These are phyloP conservation scores for Epichloe sp. DNA, from an alignment of 2,329 filamentous ascomycete genomes.

Conservation along the genomic window DNA sequence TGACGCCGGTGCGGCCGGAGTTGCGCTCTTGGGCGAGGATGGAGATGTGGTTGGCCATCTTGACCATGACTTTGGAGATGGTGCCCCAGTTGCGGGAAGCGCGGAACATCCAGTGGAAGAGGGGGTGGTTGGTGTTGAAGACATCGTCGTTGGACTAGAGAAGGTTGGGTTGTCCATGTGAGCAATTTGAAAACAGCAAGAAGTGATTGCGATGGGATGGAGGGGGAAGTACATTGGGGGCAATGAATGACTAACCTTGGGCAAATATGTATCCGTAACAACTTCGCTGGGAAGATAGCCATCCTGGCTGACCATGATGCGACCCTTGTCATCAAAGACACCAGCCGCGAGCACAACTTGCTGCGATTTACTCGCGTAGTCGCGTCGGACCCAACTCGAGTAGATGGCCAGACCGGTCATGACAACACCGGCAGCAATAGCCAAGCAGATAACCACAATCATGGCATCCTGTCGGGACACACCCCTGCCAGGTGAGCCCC, in stretches of 20 bases:
- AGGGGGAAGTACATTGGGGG: background rate
- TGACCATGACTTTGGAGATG: slow-evolving; percentile 52
- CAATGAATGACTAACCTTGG: slow-evolving; percentile 32
- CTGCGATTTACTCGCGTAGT: slow-evolving; percentile 45
- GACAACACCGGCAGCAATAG: slow-evolving; percentile 46
- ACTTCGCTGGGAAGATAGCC: slow-evolving; percentile 59
- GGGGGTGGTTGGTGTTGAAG: slow-evolving; percentile 63
- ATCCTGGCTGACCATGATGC: slow-evolving; percentile 55
- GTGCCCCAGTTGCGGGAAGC: slow-evolving; percentile 66
- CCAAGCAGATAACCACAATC: slow-evolving; percentile 59
- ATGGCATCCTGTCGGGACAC: slow-evolving; percentile 8
- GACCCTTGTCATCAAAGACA: slow-evolving; percentile 53
- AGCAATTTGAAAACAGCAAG: too few relatives aligned
- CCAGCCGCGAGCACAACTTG: slow-evolving; percentile 47
- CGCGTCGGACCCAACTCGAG: slow-evolving; percentile 29
- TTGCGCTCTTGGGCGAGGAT: slow-evolving; percentile 31
- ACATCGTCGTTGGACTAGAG: slow-evolving; percentile 36
- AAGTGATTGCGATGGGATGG: too few relatives aligned
- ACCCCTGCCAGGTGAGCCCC: slow-evolving; percentile 18
- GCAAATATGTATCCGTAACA: slow-evolving; percentile 65
- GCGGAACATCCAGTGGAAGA: slow-evolving; percentile 80
- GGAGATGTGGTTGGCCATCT: slow-evolving; percentile 61
- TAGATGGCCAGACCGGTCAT: slow-evolving; percentile 40
- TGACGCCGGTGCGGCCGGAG: slow-evolving; percentile 21
- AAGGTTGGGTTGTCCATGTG: background rate